phyloP scores from a whole-genome alignment of 331 rosid species.

The Quercus tomentella region DNA sequence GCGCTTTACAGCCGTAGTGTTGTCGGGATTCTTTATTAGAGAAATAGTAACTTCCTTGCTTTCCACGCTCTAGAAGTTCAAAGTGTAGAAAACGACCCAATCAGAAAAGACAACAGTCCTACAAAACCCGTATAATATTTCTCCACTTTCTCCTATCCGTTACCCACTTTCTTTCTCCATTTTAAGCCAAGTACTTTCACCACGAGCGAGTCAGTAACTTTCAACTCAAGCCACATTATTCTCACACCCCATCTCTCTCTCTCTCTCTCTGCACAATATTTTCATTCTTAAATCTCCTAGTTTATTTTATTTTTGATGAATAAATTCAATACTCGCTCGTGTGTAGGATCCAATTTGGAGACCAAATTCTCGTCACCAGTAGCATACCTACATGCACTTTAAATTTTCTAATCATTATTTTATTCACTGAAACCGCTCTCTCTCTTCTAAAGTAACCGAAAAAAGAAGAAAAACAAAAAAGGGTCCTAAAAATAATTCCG shows the following conservation, averaged over 20 bases:
- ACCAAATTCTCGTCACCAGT: neutral
- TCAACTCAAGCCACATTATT: neutral
- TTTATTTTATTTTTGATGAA: neutral
- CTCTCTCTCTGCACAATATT: neutral
- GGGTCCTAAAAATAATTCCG: constrained; percentile 10
- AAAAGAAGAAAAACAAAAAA: neutral
- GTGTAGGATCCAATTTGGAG: neutral
- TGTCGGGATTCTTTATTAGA: neutral
- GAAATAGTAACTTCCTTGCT: neutral
- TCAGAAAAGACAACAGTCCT: neutral
- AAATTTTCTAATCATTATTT: neutral
- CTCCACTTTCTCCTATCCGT: constrained; percentile 12
- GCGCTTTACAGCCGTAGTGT: neutral
- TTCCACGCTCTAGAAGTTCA: neutral
- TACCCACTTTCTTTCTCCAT: neutral
- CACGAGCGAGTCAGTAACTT: neutral
- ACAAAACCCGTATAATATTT: neutral
- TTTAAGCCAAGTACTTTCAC: neutral
- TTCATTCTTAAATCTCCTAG: neutral
- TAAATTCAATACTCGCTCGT: neutral
- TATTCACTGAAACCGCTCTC: neutral
- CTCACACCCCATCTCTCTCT: neutral
- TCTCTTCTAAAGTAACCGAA: neutral
- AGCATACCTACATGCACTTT: neutral
- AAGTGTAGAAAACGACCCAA: constrained; percentile 19